phyloP scores from a whole-genome alignment of 1,139 yeast species.

The Taphrina confusa region DNA sequence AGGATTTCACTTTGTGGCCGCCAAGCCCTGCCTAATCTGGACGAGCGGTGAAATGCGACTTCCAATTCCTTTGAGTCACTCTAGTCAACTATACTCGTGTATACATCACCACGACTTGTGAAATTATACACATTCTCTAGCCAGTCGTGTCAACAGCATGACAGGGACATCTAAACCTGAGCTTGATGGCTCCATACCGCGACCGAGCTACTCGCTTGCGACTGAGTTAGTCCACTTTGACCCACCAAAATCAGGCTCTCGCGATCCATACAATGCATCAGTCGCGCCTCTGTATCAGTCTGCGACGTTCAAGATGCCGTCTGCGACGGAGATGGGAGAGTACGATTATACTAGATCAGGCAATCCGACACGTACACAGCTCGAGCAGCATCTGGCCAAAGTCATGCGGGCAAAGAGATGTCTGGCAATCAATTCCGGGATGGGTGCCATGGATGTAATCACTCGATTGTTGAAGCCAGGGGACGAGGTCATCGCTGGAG shows the following conservation, averaged over 20 bases:
- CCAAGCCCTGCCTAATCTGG: no score
- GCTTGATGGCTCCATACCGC: neutral
- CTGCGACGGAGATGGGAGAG: slow-evolving; percentile 64
- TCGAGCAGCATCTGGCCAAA: slow-evolving; percentile 78
- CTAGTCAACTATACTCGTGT: no score
- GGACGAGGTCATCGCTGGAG: slow-evolving; percentile 59
- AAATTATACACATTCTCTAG: no score
- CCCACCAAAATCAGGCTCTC: slow-evolving; percentile 46
- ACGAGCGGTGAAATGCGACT: no score
- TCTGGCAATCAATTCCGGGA: slow-evolving; percentile 79
- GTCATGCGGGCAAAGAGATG: slow-evolving; percentile 77
- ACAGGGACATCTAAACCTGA: slow-evolving; percentile 8
- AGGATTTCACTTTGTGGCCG: no score
- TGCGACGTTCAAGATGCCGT: slow-evolving; percentile 86
- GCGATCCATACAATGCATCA: slow-evolving; percentile 76
- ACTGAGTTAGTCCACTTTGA: slow-evolving; percentile 73
- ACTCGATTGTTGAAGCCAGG: slow-evolving; percentile 61
- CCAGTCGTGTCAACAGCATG: no score
- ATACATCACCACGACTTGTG: no score
- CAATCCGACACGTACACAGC: slow-evolving; percentile 83
- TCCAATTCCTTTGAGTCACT: no score
- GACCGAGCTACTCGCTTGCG: slow-evolving; percentile 40
- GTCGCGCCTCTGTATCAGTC: slow-evolving; percentile 88
- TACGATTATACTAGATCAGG: slow-evolving; percentile 87
- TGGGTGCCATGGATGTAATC: slow-evolving; percentile 80